Percentiles rank a stretch among this genome's conserved stretches.
These are phyloP conservation scores for Straminergon stramineum DNA, from an alignment of 225 moss, liverwort and hornwort species.

Conservation along the genomic window DNA sequence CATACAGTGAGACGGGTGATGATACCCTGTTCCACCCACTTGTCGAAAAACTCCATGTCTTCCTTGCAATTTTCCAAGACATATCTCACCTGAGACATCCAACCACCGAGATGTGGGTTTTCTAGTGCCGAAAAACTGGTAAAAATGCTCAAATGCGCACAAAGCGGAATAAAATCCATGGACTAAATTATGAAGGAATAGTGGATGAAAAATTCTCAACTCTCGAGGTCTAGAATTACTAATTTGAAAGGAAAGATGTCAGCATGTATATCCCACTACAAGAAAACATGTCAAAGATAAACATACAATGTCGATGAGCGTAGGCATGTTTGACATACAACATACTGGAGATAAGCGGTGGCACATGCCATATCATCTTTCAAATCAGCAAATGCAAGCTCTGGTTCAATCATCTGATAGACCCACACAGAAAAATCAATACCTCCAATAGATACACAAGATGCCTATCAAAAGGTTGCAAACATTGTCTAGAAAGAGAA, in stretches of 20 bases:
- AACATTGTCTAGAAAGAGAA: neutral
- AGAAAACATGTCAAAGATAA: neutral
- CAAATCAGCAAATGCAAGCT: slow-evolving; percentile 94
- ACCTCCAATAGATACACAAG: neutral
- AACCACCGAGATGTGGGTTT: neutral
- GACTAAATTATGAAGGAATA: neutral
- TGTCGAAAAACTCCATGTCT: slow-evolving; percentile 92
- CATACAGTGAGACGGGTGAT: slow-evolving; percentile 71
- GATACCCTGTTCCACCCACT: slow-evolving; percentile 93
- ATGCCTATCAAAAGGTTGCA: neutral
- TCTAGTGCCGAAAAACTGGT: neutral
- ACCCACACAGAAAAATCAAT: neutral
- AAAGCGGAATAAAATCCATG: neutral
- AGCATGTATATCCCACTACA: neutral
- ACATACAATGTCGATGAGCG: neutral
- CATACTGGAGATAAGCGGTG: slow-evolving; percentile 84
- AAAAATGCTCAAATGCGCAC: neutral
- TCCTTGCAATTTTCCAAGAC: slow-evolving; percentile 88
- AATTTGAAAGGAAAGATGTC: neutral
- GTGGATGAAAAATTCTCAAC: neutral
- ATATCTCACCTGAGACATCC: slow-evolving; percentile 55
- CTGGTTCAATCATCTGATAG: slow-evolving; percentile 97
- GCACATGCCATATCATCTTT: slow-evolving; percentile 98
- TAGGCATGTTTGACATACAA: slow-evolving; percentile 41
- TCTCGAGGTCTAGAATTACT: neutral